phyloP scores from a whole-genome alignment of 768 basidiomycete species.

The Auricularia sp. region DNA sequence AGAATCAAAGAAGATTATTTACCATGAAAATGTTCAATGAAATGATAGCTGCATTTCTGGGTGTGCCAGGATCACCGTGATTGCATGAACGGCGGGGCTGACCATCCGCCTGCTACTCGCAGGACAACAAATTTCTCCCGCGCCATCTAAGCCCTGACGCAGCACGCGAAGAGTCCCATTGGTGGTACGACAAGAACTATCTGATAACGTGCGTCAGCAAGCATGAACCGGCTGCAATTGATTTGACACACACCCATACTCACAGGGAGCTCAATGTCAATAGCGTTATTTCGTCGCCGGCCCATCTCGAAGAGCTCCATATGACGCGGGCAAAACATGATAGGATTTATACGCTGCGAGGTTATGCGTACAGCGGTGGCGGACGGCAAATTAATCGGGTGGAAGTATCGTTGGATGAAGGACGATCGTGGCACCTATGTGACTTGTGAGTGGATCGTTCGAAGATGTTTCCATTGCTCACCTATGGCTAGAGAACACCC shows the following conservation, averaged over 20 bases:
- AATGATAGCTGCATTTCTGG: slow-evolving; percentile 25
- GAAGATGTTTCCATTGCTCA: neutral
- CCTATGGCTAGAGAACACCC: slow-evolving; percentile 27
- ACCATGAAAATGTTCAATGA: neutral
- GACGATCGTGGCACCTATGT: slow-evolving; percentile 37
- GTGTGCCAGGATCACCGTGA: slow-evolving; percentile 11
- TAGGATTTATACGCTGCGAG: slow-evolving; percentile 32
- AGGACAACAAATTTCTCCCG: slow-evolving; percentile 57
- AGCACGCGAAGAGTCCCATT: slow-evolving; percentile 37
- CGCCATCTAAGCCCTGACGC: slow-evolving; percentile 39
- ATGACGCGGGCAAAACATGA: slow-evolving; percentile 8
- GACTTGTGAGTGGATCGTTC: slow-evolving; percentile 19
- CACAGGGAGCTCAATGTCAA: slow-evolving; percentile 49
- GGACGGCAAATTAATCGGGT: slow-evolving; percentile 48
- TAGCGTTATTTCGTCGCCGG: slow-evolving; percentile 44
- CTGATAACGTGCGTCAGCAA: slow-evolving; percentile 2
- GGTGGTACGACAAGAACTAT: slow-evolving; percentile 46
- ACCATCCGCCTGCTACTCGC: slow-evolving; percentile 7
- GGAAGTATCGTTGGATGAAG: slow-evolving; percentile 47
- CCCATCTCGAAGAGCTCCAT: slow-evolving; percentile 38
- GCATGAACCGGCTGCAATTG: no score
- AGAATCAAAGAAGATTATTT: no score
- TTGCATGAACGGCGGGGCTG: no score
- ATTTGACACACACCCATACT: no score
- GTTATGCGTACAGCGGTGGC: slow-evolving; percentile 56